Conservation (phyloP, 805 yeast genomes). For the Wickerhamomyces rabaulensis region DNA sequence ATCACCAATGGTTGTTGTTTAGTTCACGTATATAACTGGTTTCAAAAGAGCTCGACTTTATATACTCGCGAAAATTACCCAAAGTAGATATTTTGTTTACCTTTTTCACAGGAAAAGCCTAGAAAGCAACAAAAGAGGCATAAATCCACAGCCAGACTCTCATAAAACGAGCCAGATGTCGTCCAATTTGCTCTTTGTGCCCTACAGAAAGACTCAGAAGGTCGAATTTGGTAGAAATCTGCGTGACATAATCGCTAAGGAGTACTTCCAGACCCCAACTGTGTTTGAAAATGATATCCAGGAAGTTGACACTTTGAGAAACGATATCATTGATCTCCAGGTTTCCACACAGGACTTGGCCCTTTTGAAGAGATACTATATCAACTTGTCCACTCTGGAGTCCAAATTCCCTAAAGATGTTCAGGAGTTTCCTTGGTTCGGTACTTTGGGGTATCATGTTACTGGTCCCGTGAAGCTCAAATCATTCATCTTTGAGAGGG, state of each 20-base stretch:
- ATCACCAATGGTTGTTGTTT: too few relatives aligned
- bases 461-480: slow-evolving; percentile 39
- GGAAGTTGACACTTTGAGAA: slow-evolving; percentile 40
- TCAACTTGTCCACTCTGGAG: slow-evolving; percentile 37
- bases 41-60: too few relatives aligned
- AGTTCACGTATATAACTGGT: too few relatives aligned
- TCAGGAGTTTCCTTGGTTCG: slow-evolving; percentile 66
- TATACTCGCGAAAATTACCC: neutral
- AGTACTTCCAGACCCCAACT: slow-evolving; percentile 39
- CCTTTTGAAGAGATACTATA: slow-evolving; percentile 40
- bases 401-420: slow-evolving; percentile 61
- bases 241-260: slow-evolving; percentile 40
- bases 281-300: slow-evolving; percentile 38
- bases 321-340: slow-evolving; percentile 31
- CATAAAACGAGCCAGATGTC: slow-evolving; percentile 8
- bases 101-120: neutral
- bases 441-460: slow-evolving; percentile 54
- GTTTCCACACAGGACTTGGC: slow-evolving; percentile 32
- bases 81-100: neutral
- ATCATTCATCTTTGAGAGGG: slow-evolving; percentile 54
- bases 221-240: slow-evolving; percentile 36
- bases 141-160: neutral
- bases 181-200: slow-evolving; percentile 43
- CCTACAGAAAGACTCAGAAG: slow-evolving; percentile 41
- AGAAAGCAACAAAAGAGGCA: neutral